Evolutionary conservation across 805 yeast genomes (phyloP), one percentile per base, ranked within the genome.

Genomic region (Yarrowia alimentaria): DNA sequence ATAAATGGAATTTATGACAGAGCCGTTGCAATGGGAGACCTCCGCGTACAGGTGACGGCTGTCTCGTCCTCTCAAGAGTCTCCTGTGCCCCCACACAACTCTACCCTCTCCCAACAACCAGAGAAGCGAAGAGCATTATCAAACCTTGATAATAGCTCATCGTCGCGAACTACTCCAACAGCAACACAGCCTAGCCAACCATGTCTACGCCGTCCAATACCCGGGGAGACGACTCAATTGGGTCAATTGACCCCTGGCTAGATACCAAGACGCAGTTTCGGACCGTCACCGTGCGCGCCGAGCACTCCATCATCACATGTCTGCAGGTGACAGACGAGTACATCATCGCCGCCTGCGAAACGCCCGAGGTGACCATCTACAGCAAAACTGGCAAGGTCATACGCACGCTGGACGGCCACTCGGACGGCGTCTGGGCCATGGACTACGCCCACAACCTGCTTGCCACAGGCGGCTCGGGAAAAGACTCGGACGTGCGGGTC

Each of bases 361-460:
- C 69, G 51, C 67, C 75, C 13, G 61, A 68, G 13, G 60, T 76
- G 25, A 70, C 69, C 40, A 69, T 72, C 21, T 68, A 74, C 58
- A 56, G 63, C 33, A 60, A 59, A 47, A 67, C 64, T 51, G 74
- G 74, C 28, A 56, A 61, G 51, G 60, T 67, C 37, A 58, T 90
- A 10, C 74, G 97, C 55, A 89, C 97, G 0, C 95, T 91, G 62
- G 87, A 87, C 68, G 99, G 98, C 6, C 99, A 91, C 64, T 88
- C 91, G 45, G 96, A 89, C 74, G 99, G 98, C 32, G 96, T 91
- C 12, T 91, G 98, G 97, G 90, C 95, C 20, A 83, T 91, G 55
- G 83, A 90, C 35, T 87, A 95, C 1, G 88, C 84, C 68, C 96
- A 95, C 35, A 80, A 89, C 61, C 82, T 90, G 60, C 77, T 91